Evolutionary conservation across 2,329 filamentous ascomycete genomes (phyloP).

Genomic region (Neoscytalidium dimidiatum): DNA sequence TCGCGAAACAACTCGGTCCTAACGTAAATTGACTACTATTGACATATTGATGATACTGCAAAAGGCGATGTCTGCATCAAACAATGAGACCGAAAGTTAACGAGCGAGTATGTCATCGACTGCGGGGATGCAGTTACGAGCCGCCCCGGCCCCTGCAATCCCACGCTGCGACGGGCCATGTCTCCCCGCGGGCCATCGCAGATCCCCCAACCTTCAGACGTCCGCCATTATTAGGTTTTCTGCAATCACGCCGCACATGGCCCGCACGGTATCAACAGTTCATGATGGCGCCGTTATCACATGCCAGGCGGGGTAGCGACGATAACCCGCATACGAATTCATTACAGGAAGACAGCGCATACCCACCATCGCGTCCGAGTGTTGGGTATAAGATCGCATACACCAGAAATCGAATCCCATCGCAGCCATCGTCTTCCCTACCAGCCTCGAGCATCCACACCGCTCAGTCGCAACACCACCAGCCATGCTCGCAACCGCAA

Average conservation of each 20-base stretch:
- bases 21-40: too few species aligned
- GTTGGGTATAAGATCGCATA: background rate
- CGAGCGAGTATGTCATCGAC: too few species aligned
- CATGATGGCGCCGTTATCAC: background rate
- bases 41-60: too few species aligned
- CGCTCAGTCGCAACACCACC: background rate
- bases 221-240: background rate
- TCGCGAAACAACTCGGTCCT: too few species aligned
- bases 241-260: background rate
- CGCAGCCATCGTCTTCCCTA: too few species aligned
- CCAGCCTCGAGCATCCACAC: too few species aligned
- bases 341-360: background rate
- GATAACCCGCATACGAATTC: background rate
- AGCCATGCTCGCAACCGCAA: constrained; percentile 23
- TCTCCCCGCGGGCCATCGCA: background rate
- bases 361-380: background rate
- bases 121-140: background rate
- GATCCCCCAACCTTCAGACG: background rate
- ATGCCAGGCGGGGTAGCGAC: background rate
- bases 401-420: too few species aligned
- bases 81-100: too few species aligned
- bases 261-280: background rate
- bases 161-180: background rate
- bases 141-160: background rate
- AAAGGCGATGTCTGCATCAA: too few species aligned